Evolutionary conservation across 2,329 filamentous ascomycete species (phyloP).

Genomic region (Fusarium udum): DNA sequence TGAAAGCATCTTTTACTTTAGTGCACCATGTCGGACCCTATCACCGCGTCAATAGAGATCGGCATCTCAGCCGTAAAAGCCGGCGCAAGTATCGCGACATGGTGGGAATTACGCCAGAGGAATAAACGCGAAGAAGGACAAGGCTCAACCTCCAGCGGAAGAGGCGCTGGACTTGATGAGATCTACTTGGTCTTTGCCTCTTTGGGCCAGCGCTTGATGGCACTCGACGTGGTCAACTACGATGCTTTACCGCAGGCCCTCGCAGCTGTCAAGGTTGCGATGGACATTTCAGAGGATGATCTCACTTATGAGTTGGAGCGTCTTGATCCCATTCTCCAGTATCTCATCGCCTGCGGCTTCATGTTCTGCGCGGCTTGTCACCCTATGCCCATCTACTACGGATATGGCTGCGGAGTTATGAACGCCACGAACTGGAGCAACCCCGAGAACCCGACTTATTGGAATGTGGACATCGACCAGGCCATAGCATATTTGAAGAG

Average conservation of each 20-base stretch:
- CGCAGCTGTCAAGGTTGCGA: background rate
- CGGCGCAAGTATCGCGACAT: background rate
- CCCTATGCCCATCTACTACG: background rate
- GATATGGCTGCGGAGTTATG: background rate
- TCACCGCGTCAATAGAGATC: background rate
- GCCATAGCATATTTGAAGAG: background rate
- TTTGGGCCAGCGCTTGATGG: background rate
- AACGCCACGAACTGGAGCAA: background rate
- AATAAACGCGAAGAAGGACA: background rate
- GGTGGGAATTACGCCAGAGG: background rate
- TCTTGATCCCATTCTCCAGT: background rate
- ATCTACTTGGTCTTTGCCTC: background rate
- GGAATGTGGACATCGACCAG: background rate
- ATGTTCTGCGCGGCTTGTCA: background rate
- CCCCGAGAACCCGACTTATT: background rate
- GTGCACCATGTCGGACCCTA: background rate
- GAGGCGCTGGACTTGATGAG: background rate
- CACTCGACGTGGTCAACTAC: background rate
- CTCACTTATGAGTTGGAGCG: background rate
- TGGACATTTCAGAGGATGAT: background rate
- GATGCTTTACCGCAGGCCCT: background rate
- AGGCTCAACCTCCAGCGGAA: background rate
- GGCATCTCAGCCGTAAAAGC: background rate
- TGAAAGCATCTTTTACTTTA: no score
- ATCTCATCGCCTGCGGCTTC: background rate